These are phyloP conservation scores for Pleurotus giganteus DNA, from an alignment of 768 basidiomycete genomes.

Conservation along the genomic window DNA sequence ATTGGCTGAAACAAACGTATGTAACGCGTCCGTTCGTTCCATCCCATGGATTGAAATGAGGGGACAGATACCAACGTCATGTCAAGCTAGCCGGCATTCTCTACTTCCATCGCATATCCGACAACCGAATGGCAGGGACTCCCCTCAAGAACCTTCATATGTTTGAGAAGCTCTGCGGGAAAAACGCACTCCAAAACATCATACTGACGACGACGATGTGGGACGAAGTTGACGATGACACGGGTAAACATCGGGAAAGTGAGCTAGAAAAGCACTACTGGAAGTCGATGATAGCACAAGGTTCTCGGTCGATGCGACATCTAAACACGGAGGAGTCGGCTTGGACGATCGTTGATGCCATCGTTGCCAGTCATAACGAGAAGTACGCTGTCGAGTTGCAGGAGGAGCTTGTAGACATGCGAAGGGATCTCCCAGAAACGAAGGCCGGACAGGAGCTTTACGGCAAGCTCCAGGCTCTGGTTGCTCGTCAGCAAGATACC, in stretches of 20 bases:
- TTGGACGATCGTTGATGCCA: constrained; percentile 10
- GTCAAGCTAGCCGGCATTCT: constrained; percentile 18
- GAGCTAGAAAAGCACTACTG: constrained; percentile 8
- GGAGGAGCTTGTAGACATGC: constrained; percentile 16
- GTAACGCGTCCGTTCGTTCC: not conserved
- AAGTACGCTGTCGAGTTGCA: constrained; percentile 14
- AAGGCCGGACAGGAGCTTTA: constrained; percentile 15
- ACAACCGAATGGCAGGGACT: constrained; percentile 13
- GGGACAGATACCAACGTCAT: constrained; percentile 9
- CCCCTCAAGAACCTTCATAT: constrained; percentile 10
- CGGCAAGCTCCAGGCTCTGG: constrained; percentile 13
- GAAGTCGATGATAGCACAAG: constrained; percentile 4
- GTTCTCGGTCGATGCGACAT: constrained; percentile 5
- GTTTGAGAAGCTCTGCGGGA: constrained; percentile 17
- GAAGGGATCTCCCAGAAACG: constrained; percentile 15
- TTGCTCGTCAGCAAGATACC: constrained; percentile 12
- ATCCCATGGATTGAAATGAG: not conserved
- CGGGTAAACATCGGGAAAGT: constrained; percentile 7
- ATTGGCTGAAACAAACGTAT: constrained; percentile 16
- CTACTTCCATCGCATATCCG: constrained; percentile 21
- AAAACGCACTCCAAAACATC: constrained; percentile 8
- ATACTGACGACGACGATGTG: constrained; percentile 14
- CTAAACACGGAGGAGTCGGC: constrained; percentile 9
- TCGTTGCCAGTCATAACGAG: constrained; percentile 1
- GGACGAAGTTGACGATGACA: constrained; percentile 4